phyloP scores from a whole-genome alignment of 306 rosid genomes.

The Cucurbita maxima region DNA sequence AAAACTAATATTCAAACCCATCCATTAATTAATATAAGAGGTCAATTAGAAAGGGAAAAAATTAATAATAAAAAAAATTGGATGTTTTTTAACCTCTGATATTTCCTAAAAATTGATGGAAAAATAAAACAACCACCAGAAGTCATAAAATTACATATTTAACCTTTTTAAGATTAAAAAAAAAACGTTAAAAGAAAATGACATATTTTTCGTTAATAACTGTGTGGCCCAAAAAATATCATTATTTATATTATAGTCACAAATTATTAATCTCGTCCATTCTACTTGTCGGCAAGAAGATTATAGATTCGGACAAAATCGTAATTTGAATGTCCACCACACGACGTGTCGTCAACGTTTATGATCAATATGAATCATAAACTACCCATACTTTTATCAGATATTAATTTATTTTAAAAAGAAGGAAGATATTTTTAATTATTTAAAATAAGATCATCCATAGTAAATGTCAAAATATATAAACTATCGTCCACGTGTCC shows the following conservation, averaged over 20 bases:
- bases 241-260: neutral
- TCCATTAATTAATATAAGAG: too few relatives aligned
- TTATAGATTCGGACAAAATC: neutral
- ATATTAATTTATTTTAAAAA: neutral
- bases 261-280: neutral
- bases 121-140: too few relatives aligned
- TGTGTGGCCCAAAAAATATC: neutral
- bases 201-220: neutral
- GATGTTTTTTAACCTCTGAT: too few relatives aligned
- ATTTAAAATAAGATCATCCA: neutral
- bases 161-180: too few relatives aligned
- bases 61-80: too few relatives aligned
- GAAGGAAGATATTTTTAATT: neutral
- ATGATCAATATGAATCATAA: neutral
- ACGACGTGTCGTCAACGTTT: slow-evolving; percentile 1
- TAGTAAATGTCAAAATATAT: neutral
- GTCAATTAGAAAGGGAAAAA: too few relatives aligned
- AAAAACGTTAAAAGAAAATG: neutral
- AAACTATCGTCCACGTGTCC: neutral
- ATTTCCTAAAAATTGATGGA: too few relatives aligned
- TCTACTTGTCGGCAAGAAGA: neutral
- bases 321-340: neutral
- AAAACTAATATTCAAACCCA: too few relatives aligned
- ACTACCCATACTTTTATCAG: neutral
- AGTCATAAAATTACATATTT: too few relatives aligned